Evolutionary conservation across 2,329 filamentous ascomycete genomes (phyloP).

Genomic region (Diaporthe amygdali): DNA sequence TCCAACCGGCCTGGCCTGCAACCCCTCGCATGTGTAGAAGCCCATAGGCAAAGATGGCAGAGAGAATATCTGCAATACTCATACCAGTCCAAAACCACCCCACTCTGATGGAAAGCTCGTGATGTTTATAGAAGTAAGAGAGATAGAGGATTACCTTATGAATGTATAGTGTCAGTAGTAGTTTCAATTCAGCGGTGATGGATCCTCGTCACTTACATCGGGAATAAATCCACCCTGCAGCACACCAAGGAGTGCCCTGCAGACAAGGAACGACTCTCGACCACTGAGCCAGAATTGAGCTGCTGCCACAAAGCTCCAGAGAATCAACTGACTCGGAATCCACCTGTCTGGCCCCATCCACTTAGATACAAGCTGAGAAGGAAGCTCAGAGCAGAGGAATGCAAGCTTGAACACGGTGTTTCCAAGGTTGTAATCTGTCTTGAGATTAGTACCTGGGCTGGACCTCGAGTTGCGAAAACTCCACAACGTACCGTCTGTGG

Average conservation of each 20-base stretch:
- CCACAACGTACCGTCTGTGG: slow-evolving; percentile 45
- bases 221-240: slow-evolving; percentile 54
- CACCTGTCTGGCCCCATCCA: slow-evolving; percentile 63
- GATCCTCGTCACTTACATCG: slow-evolving; percentile 36
- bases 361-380: slow-evolving; percentile 65
- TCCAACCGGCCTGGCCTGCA: slow-evolving; percentile 42
- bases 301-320: slow-evolving; percentile 59
- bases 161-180: background rate
- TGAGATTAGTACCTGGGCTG: background rate
- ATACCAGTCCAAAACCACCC: slow-evolving; percentile 49
- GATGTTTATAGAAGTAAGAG: slow-evolving; percentile 50
- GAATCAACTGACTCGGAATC: slow-evolving; percentile 64
- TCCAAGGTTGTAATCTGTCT: slow-evolving; percentile 50
- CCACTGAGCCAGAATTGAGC: slow-evolving; percentile 50
- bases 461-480: too few species aligned
- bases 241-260: slow-evolving; percentile 44
- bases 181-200: background rate
- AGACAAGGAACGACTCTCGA: slow-evolving; percentile 43
- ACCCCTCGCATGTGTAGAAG: slow-evolving; percentile 47
- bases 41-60: slow-evolving; percentile 43
- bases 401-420: slow-evolving; percentile 54
- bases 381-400: slow-evolving; percentile 62
- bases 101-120: slow-evolving; percentile 44
- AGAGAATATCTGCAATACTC: slow-evolving; percentile 45
- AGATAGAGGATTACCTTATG: slow-evolving; percentile 45